Evolutionary conservation across 2,329 filamentous ascomycete genomes (phyloP).

Genomic region (Colletotrichum sp.): DNA sequence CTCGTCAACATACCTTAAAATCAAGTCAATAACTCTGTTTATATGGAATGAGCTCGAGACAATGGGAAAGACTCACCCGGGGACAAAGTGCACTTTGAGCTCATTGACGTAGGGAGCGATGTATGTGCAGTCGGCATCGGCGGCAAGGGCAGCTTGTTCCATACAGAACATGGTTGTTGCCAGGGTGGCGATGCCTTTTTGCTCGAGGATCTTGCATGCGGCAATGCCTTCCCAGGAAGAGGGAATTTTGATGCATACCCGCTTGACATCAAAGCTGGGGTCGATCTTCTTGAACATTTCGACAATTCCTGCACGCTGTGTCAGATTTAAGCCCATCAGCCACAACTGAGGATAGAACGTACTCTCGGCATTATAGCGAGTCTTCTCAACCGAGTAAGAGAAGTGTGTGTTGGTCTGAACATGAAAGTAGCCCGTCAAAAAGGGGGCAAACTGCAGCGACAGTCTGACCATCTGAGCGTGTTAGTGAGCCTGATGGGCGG

Average conservation of each 20-base stretch:
- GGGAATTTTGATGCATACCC: constrained; percentile 69
- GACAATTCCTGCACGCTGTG: constrained; percentile 49
- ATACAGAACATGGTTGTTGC: constrained; percentile 69
- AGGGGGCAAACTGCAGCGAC: constrained; percentile 52
- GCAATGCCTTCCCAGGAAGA: constrained; percentile 68
- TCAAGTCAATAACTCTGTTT: not conserved
- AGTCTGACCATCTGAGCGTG: constrained; percentile 58
- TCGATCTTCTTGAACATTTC: constrained; percentile 50
- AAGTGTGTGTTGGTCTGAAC: constrained; percentile 66
- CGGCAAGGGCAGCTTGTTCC: constrained; percentile 63
- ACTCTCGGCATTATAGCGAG: constrained; percentile 56
- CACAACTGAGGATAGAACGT: constrained; percentile 21
- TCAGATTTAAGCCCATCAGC: not conserved
- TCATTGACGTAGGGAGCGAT: constrained; percentile 73
- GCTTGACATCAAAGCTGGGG: constrained; percentile 46
- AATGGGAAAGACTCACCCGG: constrained; percentile 38
- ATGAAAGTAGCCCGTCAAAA: constrained; percentile 58
- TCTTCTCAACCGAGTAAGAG: constrained; percentile 54
- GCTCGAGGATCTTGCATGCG: constrained; percentile 60
- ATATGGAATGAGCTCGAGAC: not conserved
- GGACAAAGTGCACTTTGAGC: constrained; percentile 65
- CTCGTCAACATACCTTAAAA: constrained; percentile 49
- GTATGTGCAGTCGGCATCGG: constrained; percentile 62
- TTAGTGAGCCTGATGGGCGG: not conserved
- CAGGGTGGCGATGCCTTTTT: constrained; percentile 60